These are phyloP conservation scores for Penicillium cataractarum DNA, from an alignment of 495 filamentous ascomycete genomes.

Conservation along the genomic window DNA sequence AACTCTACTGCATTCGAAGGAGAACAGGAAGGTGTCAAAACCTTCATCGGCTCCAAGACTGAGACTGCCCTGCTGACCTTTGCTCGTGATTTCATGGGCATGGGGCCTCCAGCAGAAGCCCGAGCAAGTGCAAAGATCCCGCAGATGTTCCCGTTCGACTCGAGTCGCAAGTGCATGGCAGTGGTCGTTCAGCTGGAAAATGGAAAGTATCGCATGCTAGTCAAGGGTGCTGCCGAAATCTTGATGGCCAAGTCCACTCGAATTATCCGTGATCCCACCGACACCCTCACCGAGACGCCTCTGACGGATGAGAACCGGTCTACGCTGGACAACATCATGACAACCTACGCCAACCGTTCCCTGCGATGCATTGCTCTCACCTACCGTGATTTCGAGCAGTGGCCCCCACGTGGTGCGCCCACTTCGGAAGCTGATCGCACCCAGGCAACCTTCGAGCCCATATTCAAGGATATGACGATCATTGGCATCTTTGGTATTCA, in stretches of 20 bases:
- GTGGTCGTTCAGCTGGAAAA: conserved; percentile 68
- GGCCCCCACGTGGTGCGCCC: conserved; percentile 75
- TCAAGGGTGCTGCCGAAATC: conserved; percentile 92
- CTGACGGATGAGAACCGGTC: conserved; percentile 62
- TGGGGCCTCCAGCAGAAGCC: conserved; percentile 69
- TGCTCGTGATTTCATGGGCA: conserved; percentile 74
- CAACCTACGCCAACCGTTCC: conserved; percentile 77
- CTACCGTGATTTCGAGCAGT: conserved; percentile 86
- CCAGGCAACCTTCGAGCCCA: conserved; percentile 75
- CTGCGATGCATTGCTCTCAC: conserved; percentile 84
- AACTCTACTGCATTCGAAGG: conserved; percentile 92
- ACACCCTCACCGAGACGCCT: conserved; percentile 54
- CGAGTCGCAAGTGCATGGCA: conserved; percentile 87
- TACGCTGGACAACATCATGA: conserved; percentile 67
- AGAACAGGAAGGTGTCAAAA: conserved; percentile 64
- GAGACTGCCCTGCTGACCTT: conserved; percentile 82
- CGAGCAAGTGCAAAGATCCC: conserved; percentile 69
- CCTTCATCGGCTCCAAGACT: conserved; percentile 88
- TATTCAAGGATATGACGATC: conserved; percentile 79
- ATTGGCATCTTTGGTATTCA: conserved; percentile 84
- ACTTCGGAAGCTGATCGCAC: conserved; percentile 68
- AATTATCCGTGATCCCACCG: conserved; percentile 72
- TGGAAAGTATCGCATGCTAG: conserved; percentile 70
- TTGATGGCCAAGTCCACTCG: conserved; percentile 71
- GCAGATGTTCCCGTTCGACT: conserved; percentile 86